phyloP scores from a whole-genome alignment of 2,329 filamentous ascomycete species.

The Colletotrichum sp. region DNA sequence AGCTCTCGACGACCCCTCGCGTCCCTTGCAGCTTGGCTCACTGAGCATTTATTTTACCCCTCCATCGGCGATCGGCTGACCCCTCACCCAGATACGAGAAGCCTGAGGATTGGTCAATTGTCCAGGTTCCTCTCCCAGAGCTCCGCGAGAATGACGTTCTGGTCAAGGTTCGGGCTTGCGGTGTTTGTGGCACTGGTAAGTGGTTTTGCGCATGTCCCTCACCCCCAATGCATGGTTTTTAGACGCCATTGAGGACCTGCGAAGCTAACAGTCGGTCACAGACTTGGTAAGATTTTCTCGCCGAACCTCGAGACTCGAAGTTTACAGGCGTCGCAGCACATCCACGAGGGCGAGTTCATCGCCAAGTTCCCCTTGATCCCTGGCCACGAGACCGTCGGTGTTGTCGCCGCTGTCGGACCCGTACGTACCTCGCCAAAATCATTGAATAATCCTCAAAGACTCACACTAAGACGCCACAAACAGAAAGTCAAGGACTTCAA shows the following conservation, averaged over 20 bases:
- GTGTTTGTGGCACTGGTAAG: slow-evolving; percentile 64
- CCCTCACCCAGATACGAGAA: slow-evolving; percentile 58
- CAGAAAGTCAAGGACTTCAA: slow-evolving; percentile 64
- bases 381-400: slow-evolving; percentile 72
- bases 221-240: not conserved
- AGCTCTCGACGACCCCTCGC: not conserved
- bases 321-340: slow-evolving; percentile 45
- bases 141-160: slow-evolving; percentile 65
- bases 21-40: not conserved
- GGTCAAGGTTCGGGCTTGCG: slow-evolving; percentile 72
- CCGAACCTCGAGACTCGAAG: not conserved
- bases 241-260: not conserved
- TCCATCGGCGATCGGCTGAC: slow-evolving; percentile 24
- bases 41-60: slow-evolving; percentile 9
- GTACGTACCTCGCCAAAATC: slow-evolving; percentile 10
- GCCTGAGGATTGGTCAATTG: slow-evolving; percentile 65
- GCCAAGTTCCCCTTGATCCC: slow-evolving; percentile 70
- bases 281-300: slow-evolving; percentile 36
- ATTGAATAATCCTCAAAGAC: not conserved
- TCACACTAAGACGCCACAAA: not conserved
- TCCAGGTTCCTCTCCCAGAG: slow-evolving; percentile 66
- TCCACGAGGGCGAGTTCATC: slow-evolving; percentile 73
- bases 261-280: slow-evolving; percentile 27
- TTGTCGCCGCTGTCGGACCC: slow-evolving; percentile 63
- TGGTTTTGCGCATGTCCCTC: slow-evolving; percentile 2